Conservation (phyloP, 2,329 filamentous ascomycete species). For the Davidsoniella virescens region DNA sequence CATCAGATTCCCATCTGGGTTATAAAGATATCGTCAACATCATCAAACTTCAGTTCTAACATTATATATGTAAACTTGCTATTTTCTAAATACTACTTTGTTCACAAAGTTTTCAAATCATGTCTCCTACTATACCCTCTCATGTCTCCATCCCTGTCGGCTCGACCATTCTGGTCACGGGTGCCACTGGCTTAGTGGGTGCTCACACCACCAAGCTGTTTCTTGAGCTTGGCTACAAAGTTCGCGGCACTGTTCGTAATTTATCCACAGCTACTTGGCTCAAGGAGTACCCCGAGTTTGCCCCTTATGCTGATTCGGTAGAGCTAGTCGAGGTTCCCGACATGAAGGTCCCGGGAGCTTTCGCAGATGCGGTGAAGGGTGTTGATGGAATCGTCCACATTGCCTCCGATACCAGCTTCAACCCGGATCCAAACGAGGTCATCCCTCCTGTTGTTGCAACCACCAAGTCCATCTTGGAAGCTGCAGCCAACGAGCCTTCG, state of each 20-base stretch:
- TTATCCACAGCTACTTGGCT: conserved; percentile 2
- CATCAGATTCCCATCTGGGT: not conserved
- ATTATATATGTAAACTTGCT: no score
- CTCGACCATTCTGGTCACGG: conserved; percentile 23
- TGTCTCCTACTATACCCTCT: not conserved
- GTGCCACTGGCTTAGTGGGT: conserved; percentile 27
- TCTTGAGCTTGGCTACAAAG: conserved; percentile 22
- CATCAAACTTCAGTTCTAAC: no score
- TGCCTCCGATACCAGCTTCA: conserved; percentile 22
- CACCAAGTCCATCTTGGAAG: conserved; percentile 19
- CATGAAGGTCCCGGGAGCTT: conserved; percentile 16
- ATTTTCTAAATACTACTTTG: no score
- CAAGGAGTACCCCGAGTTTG: not conserved
- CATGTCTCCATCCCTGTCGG: not conserved
- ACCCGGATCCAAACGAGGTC: conserved; percentile 23
- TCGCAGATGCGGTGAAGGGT: conserved; percentile 16
- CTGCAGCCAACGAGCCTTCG: conserved; percentile 20
- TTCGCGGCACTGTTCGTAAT: conserved; percentile 25
- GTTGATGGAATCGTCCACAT: conserved; percentile 23
- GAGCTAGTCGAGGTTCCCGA: conserved; percentile 21
- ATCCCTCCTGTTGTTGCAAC: conserved; percentile 22
- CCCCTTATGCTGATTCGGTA: conserved; percentile 17
- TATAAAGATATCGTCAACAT: no score
- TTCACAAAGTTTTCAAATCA: not conserved
- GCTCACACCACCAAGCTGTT: conserved; percentile 23